These are phyloP conservation scores for Monotropa hypopitys DNA, from an alignment of 179 eudicot genomes.

Conservation along the genomic window DNA sequence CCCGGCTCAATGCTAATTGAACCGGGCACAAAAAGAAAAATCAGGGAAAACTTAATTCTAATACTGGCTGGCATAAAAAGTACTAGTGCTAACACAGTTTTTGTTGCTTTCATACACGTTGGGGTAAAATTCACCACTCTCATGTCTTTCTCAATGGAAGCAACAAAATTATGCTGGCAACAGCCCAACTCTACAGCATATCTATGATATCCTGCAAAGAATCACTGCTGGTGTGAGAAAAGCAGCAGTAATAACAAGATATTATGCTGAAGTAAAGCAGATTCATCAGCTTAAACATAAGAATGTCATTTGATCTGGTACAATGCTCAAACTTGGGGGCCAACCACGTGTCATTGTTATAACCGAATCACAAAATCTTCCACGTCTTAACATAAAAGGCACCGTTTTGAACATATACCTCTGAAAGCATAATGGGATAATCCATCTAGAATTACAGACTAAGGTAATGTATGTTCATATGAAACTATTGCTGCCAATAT, in stretches of 20 bases:
- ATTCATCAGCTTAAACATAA: constrained; percentile 11
- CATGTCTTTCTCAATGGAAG: not conserved
- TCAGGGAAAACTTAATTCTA: not conserved
- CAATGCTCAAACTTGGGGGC: not conserved
- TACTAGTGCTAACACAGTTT: constrained; percentile 6
- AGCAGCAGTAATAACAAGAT: not conserved
- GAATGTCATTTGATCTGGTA: not conserved
- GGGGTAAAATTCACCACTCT: not conserved
- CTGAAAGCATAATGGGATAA: constrained; percentile 1
- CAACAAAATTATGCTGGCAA: constrained; percentile 3
- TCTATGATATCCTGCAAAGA: constrained; percentile 4
- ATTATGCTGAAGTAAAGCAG: not conserved
- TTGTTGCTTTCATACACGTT: constrained; percentile 4
- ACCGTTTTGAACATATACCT: constrained; percentile 11
- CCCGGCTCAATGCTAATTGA: constrained; percentile 33
- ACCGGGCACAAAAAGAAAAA: constrained; percentile 17
- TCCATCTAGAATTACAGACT: not conserved
- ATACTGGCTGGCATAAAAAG: not conserved
- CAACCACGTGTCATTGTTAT: not conserved
- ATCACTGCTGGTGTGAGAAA: not conserved
- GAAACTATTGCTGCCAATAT: constrained; percentile 7
- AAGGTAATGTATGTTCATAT: not conserved
- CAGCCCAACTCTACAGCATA: constrained; percentile 2
- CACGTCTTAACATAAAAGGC: not conserved
- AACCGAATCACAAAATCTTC: not conserved